Base-by-base conservation (phyloP, 1,284 basidiomycete genomes). In the Ganoderma resinaceum region DNA sequence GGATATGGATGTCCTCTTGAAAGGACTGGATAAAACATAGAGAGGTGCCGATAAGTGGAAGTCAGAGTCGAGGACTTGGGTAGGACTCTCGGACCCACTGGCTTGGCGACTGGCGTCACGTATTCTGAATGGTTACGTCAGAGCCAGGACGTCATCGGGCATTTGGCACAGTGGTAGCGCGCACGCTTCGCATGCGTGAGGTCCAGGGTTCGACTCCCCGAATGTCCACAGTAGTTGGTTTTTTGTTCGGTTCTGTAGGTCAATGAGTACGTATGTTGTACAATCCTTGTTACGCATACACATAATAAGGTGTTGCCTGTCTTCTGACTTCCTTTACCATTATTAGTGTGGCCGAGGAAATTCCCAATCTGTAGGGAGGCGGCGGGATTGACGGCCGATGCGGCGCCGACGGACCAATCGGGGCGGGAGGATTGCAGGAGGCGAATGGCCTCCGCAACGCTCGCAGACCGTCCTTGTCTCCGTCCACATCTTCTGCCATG, bases 401-500 rank as follows among this genome's bases (percentile, higher is more conserved):
- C 33, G 18, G 61, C 38, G 64, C 68, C 72, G 70, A 71, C 65
- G 60, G 68, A 61, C 72, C 72, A 73, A 73, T 73, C 70, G 66
- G 66, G 63, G 63, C 29, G 20, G 46, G 40, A 57, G 53, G 60
- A 73, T 73, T 73, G 67, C 59, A 57, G 66, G 43, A 66, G 23
- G 52, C 64, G 49, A 65, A 70, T 63, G 61, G 40, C 67, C 52
- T 64, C 65, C 58, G 63, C 60, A 43, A 40, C 31, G 58, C 53
- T 5, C n/a, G 31, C 37, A 57, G 16, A 26, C 29, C 26, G 37
- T 65, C 61, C 66, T 65, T 61, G 46, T 63, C 67, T 69, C 60
- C 65, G 61, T 69, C 70, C 67, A 69, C 72, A 63, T 72, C 70
- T 63, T 59, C 79, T 72, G 79, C 79, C 70, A 90, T 90, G 88